Evolutionary conservation across 129 eudicot species (phyloP), one percentile per base, ranked within the genome.

Genomic region (Flaveria trinervia): DNA sequence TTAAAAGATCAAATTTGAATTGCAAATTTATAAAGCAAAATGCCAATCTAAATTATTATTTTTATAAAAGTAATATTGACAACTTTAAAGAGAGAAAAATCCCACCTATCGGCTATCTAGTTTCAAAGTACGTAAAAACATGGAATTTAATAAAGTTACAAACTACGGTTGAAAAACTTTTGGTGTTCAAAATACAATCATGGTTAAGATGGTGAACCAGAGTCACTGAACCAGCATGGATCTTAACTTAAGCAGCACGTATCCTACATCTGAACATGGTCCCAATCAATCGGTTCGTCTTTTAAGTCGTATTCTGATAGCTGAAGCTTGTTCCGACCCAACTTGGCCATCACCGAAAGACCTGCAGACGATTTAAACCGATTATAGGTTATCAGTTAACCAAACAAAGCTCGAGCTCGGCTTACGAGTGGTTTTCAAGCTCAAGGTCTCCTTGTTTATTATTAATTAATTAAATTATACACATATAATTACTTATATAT

Each of bases 291-390:
- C 9, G 83, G 1, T 20, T 74, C 77, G 57, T 82, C 90, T 36
- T 86, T 81, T 18, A 83, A 82, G 14, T 68, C 84, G 70, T 67
- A 72, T 61, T 77, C 90, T 2, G 82, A 76, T 20, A 75, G 83
- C 10, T 83, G 88, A 70, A 84, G 75, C 80, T 87, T 84, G 80
- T 83, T 87, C 36, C 88, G 75, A 15, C 87, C 84, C 89, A 89
- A 68, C 75, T 89, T 87, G 74, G 91, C 77, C 91, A 88, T 89
- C 79, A 87, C 76, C 18, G 91, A 86, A 54, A 87, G 93, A 70
- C 97, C 96, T 92, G 85, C 8, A 8, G 39, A 45, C 60, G 5
- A 15, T 5, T 45, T 9, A 60, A 14, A 46, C 20, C 4, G 23
- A 16, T 22, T 46, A 26, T 14, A 11, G 23, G 59, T 7, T 52